Base-by-base conservation (phyloP, 2,329 filamentous ascomycete genomes). In the Ophiosphaerella narmari region DNA sequence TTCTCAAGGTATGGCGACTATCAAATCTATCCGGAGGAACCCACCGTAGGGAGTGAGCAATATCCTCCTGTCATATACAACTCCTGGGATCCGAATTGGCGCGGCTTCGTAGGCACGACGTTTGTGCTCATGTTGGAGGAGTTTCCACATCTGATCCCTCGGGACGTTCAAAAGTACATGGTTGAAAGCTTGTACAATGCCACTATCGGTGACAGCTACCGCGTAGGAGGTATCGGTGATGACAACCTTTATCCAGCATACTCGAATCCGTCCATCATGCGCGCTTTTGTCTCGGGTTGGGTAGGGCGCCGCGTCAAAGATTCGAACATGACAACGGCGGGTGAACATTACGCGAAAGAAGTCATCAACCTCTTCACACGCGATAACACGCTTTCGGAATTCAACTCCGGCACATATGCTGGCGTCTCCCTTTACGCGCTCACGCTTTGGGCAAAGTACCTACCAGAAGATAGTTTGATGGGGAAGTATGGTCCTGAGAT, bases 191-290 rank as follows among this genome's bases (percentile, higher is more conserved):
- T 87, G 3, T 73, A 77, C 59, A 82, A 84, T 57, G 75, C 77
- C 5, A 84, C 81, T 0, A 71, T 82, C 12, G 84, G 84, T 8
- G 85, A 87, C 53, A 78, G 77, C 26, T 87, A 86, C 60, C 79
- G 84, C 1, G 82, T 85, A 31, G 84, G 84, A 1, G 80, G 83
- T 12, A 66, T 86, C 0, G 80, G 84, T 43, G 74, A 74, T 33
- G 85, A 87, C 50, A 87, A 87, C 46, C 68, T 87, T 0, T 86
- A 86, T 46, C 83, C 84, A 0, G 77, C 82, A 0, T 86, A 87
- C 63, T 83, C 80, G 48, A 86, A 86, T 57, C 82, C 73, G 0
- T 76, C 78, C 16, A 77, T 87, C 29, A 87, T 87, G 85, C 77
- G 85, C n/a, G 82, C 84, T 0, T 80, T 86, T 26, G 75, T 81